Evolutionary conservation across 139 green algal genomes (phyloP), one percentile per base, ranked within the genome.

Genomic region (Chlamydomonas sp.): DNA sequence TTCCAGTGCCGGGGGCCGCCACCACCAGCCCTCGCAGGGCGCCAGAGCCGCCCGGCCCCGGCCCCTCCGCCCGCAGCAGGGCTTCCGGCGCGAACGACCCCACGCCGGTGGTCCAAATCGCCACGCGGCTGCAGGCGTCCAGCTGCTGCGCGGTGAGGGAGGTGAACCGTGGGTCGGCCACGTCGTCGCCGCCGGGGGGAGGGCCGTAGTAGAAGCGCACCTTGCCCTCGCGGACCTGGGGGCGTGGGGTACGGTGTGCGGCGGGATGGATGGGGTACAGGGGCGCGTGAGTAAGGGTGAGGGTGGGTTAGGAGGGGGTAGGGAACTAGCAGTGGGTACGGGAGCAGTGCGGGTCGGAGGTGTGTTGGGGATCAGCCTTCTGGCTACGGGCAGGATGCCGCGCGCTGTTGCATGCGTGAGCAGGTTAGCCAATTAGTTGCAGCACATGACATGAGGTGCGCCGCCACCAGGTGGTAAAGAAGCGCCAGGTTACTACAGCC

Each of bases 1-100:
- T 91, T 77, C 90, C 90, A 8, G 82, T 92, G 68, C 89, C 89
- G 5, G 79, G 81, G 1, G 69, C 90, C 2, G 90, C 90, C 77
- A 92, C 49, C 31, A 92, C 86, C 17, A 92, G 86, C 1, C 90
- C 90, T 7, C 79, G 68, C 76, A 92, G 63, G 2, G n/a, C n/a
- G n/a, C n/a, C n/a, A n/a, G n/a, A n/a, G n/a, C n/a, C n/a, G n/a
- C n/a, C n/a, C n/a, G n/a, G n/a, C n/a, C n/a, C n/a, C n/a, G n/a
- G n/a, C n/a, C 63, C 77, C 0, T 8, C 12, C 64, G 15, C 12
- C 64, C 3, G n/a, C 8, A 92, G 82, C 80, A 92, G 81, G 1
- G 1, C 71, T 12, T 87, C 82, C 15, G 90, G 90, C 0, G 89
- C 16, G 5, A 85, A 80, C 2, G 12, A n/a, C 17, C 5, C 18